phyloP scores from a whole-genome alignment of 345 rosid species.

The Stellera chamaejasme region DNA sequence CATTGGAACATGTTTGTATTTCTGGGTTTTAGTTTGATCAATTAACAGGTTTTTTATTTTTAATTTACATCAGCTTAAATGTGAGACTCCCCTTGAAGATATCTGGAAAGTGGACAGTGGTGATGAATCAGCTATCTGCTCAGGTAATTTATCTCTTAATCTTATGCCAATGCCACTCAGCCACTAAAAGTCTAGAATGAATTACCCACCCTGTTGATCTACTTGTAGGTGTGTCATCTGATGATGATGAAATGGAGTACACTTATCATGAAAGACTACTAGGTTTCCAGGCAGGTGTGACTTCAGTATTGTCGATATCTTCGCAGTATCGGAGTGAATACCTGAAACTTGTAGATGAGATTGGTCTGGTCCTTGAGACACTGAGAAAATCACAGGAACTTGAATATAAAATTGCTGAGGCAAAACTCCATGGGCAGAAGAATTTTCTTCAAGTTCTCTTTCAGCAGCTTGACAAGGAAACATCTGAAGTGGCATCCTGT shows the following conservation, averaged over 20 bases:
- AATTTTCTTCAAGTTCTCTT: conserved; percentile 44
- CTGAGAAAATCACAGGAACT: conserved; percentile 49
- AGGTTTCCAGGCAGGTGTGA: conserved; percentile 17
- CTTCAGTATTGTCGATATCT: conserved; percentile 23
- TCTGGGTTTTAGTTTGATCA: conserved; percentile 10
- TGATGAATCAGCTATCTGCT: conserved; percentile 20
- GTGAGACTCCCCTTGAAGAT: conserved; percentile 45
- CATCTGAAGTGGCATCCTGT: conserved; percentile 29
- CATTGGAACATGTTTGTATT: neutral
- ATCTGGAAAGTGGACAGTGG: conserved; percentile 43
- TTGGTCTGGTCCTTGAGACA: conserved; percentile 44
- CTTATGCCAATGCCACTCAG: conserved; percentile 1
- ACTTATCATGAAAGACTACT: conserved; percentile 17
- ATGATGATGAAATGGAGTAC: conserved; percentile 25
- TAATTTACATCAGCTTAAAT: conserved; percentile 51
- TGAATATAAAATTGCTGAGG: conserved; percentile 63
- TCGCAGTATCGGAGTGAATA: conserved; percentile 32
- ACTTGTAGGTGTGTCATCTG: conserved; percentile 25
- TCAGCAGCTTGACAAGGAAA: conserved; percentile 63
- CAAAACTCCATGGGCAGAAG: conserved; percentile 51
- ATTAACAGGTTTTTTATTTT: conserved; percentile 21
- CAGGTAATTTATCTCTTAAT: conserved; percentile 30
- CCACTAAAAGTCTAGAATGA: neutral
- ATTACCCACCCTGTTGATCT: conserved; percentile 4
- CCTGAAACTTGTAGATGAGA: conserved; percentile 57